These are phyloP conservation scores for Trichoderma atrobrunneum DNA, from an alignment of 2,329 filamentous ascomycete species.

Conservation along the genomic window DNA sequence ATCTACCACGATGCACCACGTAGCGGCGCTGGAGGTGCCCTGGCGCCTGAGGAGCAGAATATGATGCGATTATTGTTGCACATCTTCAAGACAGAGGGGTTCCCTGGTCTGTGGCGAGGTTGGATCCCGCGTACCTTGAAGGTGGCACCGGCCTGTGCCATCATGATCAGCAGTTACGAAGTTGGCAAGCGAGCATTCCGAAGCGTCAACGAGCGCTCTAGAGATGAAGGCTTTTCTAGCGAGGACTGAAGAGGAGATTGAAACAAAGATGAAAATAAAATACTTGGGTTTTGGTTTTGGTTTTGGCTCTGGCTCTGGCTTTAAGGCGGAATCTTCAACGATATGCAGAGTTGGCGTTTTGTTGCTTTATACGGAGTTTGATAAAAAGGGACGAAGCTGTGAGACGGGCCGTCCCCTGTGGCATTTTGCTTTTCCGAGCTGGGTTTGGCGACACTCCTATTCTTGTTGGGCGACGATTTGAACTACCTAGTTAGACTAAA, in stretches of 20 bases:
- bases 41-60: slow-evolving; percentile 67
- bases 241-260: not conserved
- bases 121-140: slow-evolving; percentile 92
- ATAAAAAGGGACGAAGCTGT: not conserved
- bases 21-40: slow-evolving; percentile 33
- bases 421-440: not conserved
- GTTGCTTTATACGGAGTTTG: slow-evolving; percentile 18
- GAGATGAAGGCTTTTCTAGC: not conserved
- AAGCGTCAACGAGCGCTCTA: slow-evolving; percentile 60
- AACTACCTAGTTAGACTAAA: not conserved
- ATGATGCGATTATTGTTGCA: slow-evolving; percentile 86
- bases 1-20: slow-evolving; percentile 61
- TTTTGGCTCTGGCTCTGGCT: not conserved
- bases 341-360: not conserved
- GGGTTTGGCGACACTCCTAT: slow-evolving; percentile 13
- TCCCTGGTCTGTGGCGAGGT: slow-evolving; percentile 78
- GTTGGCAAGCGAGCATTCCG: slow-evolving; percentile 87
- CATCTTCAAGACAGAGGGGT: slow-evolving; percentile 83
- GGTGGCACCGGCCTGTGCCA: slow-evolving; percentile 92
- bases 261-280: not conserved
- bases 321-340: not conserved
- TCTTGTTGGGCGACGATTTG: not conserved
- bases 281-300: not conserved
- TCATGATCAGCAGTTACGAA: slow-evolving; percentile 99
- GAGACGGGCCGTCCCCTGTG: not conserved